These are phyloP conservation scores for Darksidea phi DNA, from an alignment of 495 filamentous ascomycete genomes.

Conservation along the genomic window DNA sequence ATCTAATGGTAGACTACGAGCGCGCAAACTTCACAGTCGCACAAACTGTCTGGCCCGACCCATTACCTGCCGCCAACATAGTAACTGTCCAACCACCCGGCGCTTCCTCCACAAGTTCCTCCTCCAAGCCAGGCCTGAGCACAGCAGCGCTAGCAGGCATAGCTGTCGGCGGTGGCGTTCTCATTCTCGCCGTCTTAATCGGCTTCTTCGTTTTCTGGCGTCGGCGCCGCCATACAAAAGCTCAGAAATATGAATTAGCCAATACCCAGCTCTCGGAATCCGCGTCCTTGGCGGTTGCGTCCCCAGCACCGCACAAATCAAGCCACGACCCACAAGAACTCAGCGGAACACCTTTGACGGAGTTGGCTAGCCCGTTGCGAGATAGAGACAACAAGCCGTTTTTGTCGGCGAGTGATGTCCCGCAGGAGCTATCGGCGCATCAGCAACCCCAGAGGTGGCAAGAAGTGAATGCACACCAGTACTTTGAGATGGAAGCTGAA, in stretches of 20 bases:
- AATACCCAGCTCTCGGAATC: slow-evolving; percentile 29
- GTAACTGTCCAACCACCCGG: slow-evolving; percentile 29
- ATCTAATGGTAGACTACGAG: slow-evolving; percentile 41
- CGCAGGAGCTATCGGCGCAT: slow-evolving; percentile 22
- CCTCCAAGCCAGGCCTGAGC: slow-evolving; percentile 18
- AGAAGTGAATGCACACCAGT: slow-evolving; percentile 12
- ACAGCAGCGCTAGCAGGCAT: slow-evolving; percentile 35
- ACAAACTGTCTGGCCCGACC: slow-evolving; percentile 35
- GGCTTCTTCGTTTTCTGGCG: slow-evolving; percentile 15
- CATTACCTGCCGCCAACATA: slow-evolving; percentile 30
- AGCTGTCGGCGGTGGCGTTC: slow-evolving; percentile 27
- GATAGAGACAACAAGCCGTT: slow-evolving; percentile 6
- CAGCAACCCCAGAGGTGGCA: slow-evolving; percentile 1
- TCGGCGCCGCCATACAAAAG: background rate
- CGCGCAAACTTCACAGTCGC: slow-evolving; percentile 38
- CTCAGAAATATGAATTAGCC: slow-evolving; percentile 25
- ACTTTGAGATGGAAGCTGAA: slow-evolving; percentile 27
- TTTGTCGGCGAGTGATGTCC: background rate
- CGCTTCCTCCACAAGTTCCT: background rate
- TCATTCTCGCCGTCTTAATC: slow-evolving; percentile 16
- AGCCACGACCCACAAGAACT: slow-evolving; percentile 24
- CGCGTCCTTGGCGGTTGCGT: background rate
- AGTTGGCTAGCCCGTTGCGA: slow-evolving; percentile 21
- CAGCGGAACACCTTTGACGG: slow-evolving; percentile 22
- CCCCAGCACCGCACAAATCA: background rate